A percentile compares a stretch with the other conserved stretches of the same genome.
Evolutionary conservation across 192 early-diverging fungal species (phyloP).

Genomic region (Mortierella antarctica): DNA sequence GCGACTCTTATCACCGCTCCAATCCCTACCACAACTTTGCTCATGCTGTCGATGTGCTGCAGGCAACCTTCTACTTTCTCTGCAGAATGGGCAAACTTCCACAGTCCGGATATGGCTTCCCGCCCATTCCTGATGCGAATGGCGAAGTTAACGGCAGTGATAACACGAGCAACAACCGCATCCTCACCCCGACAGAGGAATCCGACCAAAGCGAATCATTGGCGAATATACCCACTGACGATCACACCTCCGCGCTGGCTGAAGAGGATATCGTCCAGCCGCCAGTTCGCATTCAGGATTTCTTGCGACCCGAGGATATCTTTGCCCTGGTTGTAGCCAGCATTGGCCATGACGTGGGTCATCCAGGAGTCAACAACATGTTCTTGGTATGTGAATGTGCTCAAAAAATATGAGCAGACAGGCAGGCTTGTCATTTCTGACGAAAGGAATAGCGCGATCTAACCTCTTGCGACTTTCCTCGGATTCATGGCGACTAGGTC

Average conservation of each 20-base stretch:
- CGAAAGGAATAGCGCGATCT: too few relatives aligned
- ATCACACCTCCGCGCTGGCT: background rate
- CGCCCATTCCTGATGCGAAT: conserved; percentile 12
- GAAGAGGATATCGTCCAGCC: background rate
- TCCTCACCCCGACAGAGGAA: background rate
- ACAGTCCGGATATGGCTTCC: conserved; percentile 24
- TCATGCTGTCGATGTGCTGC: conserved; percentile 96
- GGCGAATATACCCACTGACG: conserved; percentile 54
- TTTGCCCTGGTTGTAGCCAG: conserved; percentile 81
- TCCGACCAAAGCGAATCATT: conserved; percentile 3
- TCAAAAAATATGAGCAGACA: too few relatives aligned
- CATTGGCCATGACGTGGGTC: conserved; percentile 86
- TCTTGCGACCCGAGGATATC: conserved; percentile 67
- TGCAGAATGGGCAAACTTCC: conserved; percentile 70
- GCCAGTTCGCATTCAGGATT: conserved; percentile 58
- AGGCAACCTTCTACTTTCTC: conserved; percentile 86
- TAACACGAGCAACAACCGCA: too few relatives aligned
- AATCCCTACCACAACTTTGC: conserved; percentile 97
- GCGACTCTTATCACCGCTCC: conserved; percentile 64
- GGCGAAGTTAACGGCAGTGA: background rate
- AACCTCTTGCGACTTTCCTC: background rate
- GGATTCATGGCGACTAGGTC: conserved; percentile 49
- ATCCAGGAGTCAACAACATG: conserved; percentile 95
- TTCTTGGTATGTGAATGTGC: conserved; percentile 74
- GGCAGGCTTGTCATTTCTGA: too few relatives aligned